These are phyloP conservation scores for Aspergillus novoparasiticus DNA, from an alignment of 2,329 filamentous ascomycete genomes.

Conservation along the genomic window DNA sequence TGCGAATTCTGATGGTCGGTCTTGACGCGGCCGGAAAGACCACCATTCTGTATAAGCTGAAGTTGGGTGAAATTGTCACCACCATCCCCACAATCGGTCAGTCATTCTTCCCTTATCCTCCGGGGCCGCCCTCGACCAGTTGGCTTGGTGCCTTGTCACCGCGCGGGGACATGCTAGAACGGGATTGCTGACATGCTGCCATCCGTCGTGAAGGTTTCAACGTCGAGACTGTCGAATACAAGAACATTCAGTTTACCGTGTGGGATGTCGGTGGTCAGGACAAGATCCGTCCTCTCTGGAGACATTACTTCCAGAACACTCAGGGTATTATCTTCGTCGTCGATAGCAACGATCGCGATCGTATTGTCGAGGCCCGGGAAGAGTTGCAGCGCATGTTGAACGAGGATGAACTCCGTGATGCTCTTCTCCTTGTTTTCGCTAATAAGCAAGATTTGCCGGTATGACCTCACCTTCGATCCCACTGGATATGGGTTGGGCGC, in stretches of 20 bases:
- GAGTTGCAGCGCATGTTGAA: constrained; percentile 98
- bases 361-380: constrained; percentile 94
- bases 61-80: constrained; percentile 97
- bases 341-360: constrained; percentile 97
- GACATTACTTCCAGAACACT: constrained; percentile 99
- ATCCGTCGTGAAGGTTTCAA: constrained; percentile 77
- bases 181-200: constrained; percentile 15
- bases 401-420: constrained; percentile 97
- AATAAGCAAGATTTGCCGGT: constrained; percentile 99
- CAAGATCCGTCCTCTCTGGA: constrained; percentile 99
- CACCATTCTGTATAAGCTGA: constrained; percentile 99
- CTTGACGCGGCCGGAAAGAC: constrained; percentile 99
- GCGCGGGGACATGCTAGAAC: background rate
- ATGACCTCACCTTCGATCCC: constrained; percentile 43
- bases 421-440: constrained; percentile 94
- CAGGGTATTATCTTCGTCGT: constrained; percentile 99
- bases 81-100: constrained; percentile 98
- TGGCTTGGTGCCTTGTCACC: background rate
- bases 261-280: constrained; percentile 99
- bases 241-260: constrained; percentile 99
- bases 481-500: constrained; percentile 5
- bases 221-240: constrained; percentile 99
- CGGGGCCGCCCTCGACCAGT: constrained; percentile 3
- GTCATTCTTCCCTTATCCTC: constrained; percentile 33
- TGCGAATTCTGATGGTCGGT: constrained; percentile 99